Evolutionary conservation across 345 rosid genomes (phyloP), one percentile per base, ranked within the genome.

Genomic region (Citrus hindsii): DNA sequence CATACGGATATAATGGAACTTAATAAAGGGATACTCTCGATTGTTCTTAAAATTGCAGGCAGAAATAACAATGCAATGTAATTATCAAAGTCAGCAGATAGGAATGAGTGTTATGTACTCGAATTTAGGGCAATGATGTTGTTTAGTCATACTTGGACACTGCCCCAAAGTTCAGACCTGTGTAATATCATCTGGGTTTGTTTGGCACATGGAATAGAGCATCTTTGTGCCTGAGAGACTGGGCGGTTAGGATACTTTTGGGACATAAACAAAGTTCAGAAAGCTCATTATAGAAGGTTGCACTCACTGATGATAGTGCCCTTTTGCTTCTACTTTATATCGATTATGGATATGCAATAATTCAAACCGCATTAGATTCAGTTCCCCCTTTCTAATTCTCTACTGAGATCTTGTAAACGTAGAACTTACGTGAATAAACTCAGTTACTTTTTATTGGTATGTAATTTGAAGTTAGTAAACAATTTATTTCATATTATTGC

Each of bases 401-500:
- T 71, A 53, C 38, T 14, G 37, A 18, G 12, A 35, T 28, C 33
- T 33, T 51, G 46, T 21, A 56, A 51, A 51, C 2, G 2, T 59
- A 38, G n/a, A 73, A 7, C 9, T 60, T 73, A 24, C 22, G 25
- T 71, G 63, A 55, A 33, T 22, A 51, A 70, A 1, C 74, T 51
- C 5, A 24, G 9, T 46, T 48, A 27, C 40, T 21, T 30, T 2
- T 51, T 38, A 21, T 74, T 61, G 14, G 18, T 22, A 32, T 30
- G 46, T 6, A 62, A 30, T 21, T 46, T 75, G 24, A 63, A 22
- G 18, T 32, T 76, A 33, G 22, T 25, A 40, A 38, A 70, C 21
- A 24, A 16, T 42, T 72, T 59, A 67, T 62, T 28, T 40, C 48
- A 35, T 82, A 78, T 33, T 61, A 73, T 79, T 81, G 77, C 88